Base-by-base conservation (phyloP, 495 filamentous ascomycete genomes). In the Trypethelium eluteriae region DNA sequence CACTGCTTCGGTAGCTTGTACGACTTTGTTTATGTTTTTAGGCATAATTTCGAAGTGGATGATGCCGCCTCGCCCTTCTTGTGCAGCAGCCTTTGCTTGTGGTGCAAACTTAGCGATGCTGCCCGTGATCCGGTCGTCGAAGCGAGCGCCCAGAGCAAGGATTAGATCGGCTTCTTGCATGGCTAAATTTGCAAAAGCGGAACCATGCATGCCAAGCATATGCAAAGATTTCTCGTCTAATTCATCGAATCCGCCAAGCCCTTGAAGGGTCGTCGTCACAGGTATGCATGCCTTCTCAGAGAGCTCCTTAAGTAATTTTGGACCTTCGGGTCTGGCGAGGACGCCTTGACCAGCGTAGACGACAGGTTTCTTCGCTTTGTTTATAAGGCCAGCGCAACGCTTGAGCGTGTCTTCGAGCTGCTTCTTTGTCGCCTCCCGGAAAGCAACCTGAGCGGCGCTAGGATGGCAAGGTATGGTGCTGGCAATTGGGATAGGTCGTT, bases 11-110 rank as follows among this genome's bases (percentile, higher is more conserved):
- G 89, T 91, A 14, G 89, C 89, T 76, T 92, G 89, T 11, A 92
- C 84, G 57, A 92, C 88, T 78, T 91, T 92, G 82, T 92, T 92
- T 78, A 92, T 91, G 76, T 92, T 92, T 81, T 92, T 92, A 44
- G 89, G 89, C 83, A 90, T 82, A 68, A 92, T 88, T 72, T 91
- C 89, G 65, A 92, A 92, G 75, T 92, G 89, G 49, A 92, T 80
- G 71, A 92, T 92, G 68, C 89, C 89, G 65, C 89, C 89, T 47
- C 89, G 86, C 11, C 83, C 83, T 72, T 91, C 88, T 12, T 78
- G 76, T 14, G 87, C 88, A 1, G 89, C 89, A 32, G 81, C 79
- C 76, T 82, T 86, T 38, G 89, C 89, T 11, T 77, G 79, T 3
- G 89, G 89, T 2, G 85, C 89, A 66, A 91, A 92, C 74, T 86